Percentiles rank a stretch among this genome's conserved stretches.
Evolutionary conservation across 352 stramenopile species (phyloP).

Genomic region (Phytopythium ostracodes): DNA sequence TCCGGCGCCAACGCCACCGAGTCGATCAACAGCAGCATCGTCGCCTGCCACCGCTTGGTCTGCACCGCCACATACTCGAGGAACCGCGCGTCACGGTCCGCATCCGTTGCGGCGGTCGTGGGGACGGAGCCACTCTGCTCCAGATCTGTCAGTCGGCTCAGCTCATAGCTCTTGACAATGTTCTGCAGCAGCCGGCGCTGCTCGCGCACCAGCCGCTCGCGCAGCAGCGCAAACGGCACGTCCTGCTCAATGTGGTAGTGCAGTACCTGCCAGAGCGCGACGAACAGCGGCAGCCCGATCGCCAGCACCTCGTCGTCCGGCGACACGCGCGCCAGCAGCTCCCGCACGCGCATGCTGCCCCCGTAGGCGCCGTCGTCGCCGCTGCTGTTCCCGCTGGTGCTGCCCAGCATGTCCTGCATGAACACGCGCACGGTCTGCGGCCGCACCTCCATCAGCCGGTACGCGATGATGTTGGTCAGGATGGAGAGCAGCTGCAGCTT

Average conservation of each 20-base stretch:
- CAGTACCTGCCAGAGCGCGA: slow-evolving; percentile 77
- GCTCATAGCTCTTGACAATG: slow-evolving; percentile 69
- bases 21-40: slow-evolving; percentile 77
- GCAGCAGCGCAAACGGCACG: slow-evolving; percentile 54
- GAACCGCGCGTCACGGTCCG: slow-evolving; percentile 30
- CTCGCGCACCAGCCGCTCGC: slow-evolving; percentile 50
- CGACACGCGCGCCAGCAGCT: slow-evolving; percentile 39
- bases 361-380: slow-evolving; percentile 9
- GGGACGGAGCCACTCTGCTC: neutral
- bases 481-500: slow-evolving; percentile 81
- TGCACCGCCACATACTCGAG: slow-evolving; percentile 62
- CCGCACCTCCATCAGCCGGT: slow-evolving; percentile 68
- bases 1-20: slow-evolving; percentile 56
- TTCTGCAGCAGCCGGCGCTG: slow-evolving; percentile 54
- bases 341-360: slow-evolving; percentile 17
- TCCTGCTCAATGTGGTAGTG: slow-evolving; percentile 87
- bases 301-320: slow-evolving; percentile 57
- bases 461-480: slow-evolving; percentile 79
- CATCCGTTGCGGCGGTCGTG: neutral
- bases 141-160: slow-evolving; percentile 16
- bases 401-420: slow-evolving; percentile 40
- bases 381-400: slow-evolving; percentile 6
- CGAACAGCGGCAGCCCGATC: slow-evolving; percentile 68
- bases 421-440: slow-evolving; percentile 46
- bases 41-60: slow-evolving; percentile 79